Evolutionary conservation across 2,329 filamentous ascomycete species (phyloP), one percentile per base, ranked within the genome.

Genomic region (Ilyonectria destructans): DNA sequence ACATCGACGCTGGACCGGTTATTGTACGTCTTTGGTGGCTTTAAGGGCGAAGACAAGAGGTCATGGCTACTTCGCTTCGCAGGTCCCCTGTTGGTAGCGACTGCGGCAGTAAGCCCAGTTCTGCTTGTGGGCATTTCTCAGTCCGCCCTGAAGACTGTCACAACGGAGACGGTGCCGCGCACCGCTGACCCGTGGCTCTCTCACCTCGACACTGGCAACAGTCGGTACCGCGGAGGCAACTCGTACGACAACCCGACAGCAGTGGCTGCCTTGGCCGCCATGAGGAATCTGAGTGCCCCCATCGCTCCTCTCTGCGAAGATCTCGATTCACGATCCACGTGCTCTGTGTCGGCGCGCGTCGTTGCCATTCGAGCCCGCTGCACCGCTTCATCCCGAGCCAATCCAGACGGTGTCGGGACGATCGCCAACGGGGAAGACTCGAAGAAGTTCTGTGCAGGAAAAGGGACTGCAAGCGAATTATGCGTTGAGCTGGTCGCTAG

Each of bases 71-170:
- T 71, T 17, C 56, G 56, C 19, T 6, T 69, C 6, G 58, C 37
- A 17, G 67, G 64, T 10, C 51, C 54, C 6, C 55, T 69, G 1
- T 52, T 68, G 2, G 61, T 71, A 6, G 65, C 62, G 15, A 52
- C 60, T 6, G 62, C 62, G 13, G 62, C 56, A 10, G 68, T 70
- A 1, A 46, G 62, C 35, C 66, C 68, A 4, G 65, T 71, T 26
- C 68, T 71, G 5, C 64, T 71, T n/a, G 45, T 56, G 7, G 68
- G 68, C 29, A 62, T 70, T 59, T 61, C 67, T 2, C 33, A 33
- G 3, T 59, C 57, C n/a, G n/a, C n/a, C n/a, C n/a, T n/a, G n/a
- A 2, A 31, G 48, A 9, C 6, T 57, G 33, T 19, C 58, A 67
- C 31, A 56, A 49, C 6, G n/a, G n/a, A n/a, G n/a, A n/a, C n/a